Evolutionary conservation across 129 eudicot genomes (phyloP).

Genomic region (Apium graveolens): DNA sequence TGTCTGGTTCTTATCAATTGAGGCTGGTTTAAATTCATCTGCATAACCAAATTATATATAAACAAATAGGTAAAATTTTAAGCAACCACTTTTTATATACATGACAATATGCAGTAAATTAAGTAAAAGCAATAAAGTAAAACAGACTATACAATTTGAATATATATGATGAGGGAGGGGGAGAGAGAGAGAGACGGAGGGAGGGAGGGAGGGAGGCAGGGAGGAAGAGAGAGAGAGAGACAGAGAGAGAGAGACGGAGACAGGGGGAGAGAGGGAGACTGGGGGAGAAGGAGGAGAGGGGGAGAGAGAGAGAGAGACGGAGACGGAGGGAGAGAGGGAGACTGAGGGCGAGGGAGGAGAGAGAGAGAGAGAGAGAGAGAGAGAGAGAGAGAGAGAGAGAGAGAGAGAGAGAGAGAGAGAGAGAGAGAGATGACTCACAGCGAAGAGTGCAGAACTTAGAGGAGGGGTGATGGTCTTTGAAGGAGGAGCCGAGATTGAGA

Average conservation of each 20-base stretch:
- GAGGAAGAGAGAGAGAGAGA: too few relatives aligned
- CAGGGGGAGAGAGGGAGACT: too few relatives aligned
- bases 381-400: not conserved
- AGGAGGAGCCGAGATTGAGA: constrained; percentile 84
- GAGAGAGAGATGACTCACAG: constrained; percentile 36
- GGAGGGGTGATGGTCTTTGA: constrained; percentile 72
- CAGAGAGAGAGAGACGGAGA: too few relatives aligned
- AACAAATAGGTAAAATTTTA: not conserved
- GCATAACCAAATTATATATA: constrained; percentile 1
- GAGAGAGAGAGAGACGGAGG: too few relatives aligned
- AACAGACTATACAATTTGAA: not conserved
- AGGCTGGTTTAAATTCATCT: constrained; percentile 97
- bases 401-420: not conserved
- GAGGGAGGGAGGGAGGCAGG: too few relatives aligned
- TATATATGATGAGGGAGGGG: not conserved
- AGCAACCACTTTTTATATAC: not conserved
- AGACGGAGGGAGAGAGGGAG: not conserved
- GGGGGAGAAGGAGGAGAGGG: too few relatives aligned
- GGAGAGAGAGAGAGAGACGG: too few relatives aligned
- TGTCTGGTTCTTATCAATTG: constrained; percentile 78
- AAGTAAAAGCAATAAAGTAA: not conserved
- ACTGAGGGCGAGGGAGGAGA: too few relatives aligned
- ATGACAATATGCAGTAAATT: not conserved
- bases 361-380: not conserved
- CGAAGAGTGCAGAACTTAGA: constrained; percentile 96